Base-by-base conservation (phyloP, 2,329 filamentous ascomycete genomes). In the Amphichorda felina region DNA sequence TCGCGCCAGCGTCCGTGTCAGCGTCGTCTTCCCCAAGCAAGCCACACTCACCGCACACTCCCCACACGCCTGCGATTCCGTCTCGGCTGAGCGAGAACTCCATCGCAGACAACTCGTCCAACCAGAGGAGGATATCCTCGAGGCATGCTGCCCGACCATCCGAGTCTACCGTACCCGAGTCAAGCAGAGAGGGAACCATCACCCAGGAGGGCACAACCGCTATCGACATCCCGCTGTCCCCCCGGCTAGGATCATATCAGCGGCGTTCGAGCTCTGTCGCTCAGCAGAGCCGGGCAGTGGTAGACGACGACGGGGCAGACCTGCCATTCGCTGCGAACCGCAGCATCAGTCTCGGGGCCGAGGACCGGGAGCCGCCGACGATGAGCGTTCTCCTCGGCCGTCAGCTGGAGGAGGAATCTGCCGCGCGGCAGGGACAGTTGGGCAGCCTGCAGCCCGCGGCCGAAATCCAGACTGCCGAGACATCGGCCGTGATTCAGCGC, bases 51-150 rank as follows among this genome's bases (percentile, higher is more conserved):
- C 87, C 83, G 8, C 86, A 89, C 50, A 94, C 85, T 1, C 86
- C 88, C 2, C 88, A 96, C 50, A 94, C 87, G 1, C 91, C 91
- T 4, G 87, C 88, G 9, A 86, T 96, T 19, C 89, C 89, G 15
- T 95, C 88, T 7, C 75, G 91, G n/a, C 64, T 98, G 16, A 94
- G 86, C 50, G 86, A 91, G 42, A 88, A 93, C 50, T 91, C 84
- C 35, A 85, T 91, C 22, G 57, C 58, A 26, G 56, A 59, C 36
- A 55, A 59, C 31, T 43, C 48, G 15, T 42, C 47, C 2, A 45
- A 49, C 16, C 39, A 40, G 16, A 48, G 50, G n/a, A 44, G 54
- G 14, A 46, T 48, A 14, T 45, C 50, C 17, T 52, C 57, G 7
- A 48, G 55, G 17, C 25, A 27, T 13, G 45, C 48, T 24, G 45